A percentile compares a stretch with the other conserved stretches of the same genome.
phyloP scores from a whole-genome alignment of 139 green algal genomes.

The Monoraphidium neglectum region DNA sequence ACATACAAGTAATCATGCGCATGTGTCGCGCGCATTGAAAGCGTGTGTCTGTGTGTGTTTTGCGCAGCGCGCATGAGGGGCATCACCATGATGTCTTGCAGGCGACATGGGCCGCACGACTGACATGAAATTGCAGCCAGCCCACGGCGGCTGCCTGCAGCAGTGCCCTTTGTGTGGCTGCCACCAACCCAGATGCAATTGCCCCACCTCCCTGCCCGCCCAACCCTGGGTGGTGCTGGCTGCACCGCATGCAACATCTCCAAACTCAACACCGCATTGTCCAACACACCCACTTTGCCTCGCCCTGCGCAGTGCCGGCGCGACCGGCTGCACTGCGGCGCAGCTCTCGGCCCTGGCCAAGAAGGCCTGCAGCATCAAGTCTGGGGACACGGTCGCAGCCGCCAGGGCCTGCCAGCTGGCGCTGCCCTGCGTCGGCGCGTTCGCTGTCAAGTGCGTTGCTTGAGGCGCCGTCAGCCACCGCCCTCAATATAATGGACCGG shows the following conservation, averaged over 20 bases:
- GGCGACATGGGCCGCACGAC: too few species aligned
- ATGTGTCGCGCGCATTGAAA: too few species aligned
- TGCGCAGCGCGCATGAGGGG: too few species aligned
- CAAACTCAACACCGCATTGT: background rate
- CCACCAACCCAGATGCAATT: background rate
- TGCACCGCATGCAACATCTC: background rate
- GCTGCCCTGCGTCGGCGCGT: conserved; percentile 45
- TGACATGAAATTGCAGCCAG: too few species aligned
- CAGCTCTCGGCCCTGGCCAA: background rate
- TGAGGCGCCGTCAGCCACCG: background rate
- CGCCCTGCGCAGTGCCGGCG: background rate
- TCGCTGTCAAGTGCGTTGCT: conserved; percentile 26
- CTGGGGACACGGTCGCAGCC: background rate
- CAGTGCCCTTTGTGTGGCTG: background rate
- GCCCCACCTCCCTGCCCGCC: background rate
- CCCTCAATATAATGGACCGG: too few species aligned
- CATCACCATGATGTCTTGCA: too few species aligned
- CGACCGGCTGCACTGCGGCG: conserved; percentile 18
- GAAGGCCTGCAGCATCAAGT: conserved; percentile 15
- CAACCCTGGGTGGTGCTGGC: background rate
- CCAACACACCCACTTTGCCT: background rate
- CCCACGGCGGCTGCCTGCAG: too few species aligned
- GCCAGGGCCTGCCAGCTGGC: conserved; percentile 29
- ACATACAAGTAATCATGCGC: too few species aligned
- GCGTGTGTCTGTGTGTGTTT: too few species aligned